Evolutionary conservation across 179 eudicot species (phyloP).

Genomic region (Silene coronaria): DNA sequence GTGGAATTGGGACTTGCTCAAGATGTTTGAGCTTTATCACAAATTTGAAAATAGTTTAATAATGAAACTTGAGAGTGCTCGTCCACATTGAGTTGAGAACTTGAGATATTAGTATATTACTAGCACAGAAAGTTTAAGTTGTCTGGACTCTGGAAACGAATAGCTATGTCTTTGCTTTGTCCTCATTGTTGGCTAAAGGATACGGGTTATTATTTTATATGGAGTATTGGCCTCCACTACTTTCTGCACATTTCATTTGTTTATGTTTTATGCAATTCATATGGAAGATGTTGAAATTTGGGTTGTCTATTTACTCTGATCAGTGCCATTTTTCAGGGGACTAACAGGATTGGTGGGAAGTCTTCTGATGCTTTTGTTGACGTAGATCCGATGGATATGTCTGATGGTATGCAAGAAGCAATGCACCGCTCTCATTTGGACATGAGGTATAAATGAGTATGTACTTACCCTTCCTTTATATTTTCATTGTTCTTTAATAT

Average conservation of each 20-base stretch:
- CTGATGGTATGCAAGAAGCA: slow-evolving; percentile 96
- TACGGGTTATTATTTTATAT: neutral
- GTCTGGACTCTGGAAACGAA: too few relatives aligned
- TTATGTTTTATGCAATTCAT: neutral
- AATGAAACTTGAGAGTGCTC: too few relatives aligned
- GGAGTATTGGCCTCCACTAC: neutral
- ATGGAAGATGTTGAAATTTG: slow-evolving; percentile 47
- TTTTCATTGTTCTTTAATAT: slow-evolving; percentile 2
- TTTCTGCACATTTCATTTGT: neutral
- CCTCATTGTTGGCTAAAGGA: neutral
- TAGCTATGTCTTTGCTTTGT: too few relatives aligned
- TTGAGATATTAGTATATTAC: too few relatives aligned
- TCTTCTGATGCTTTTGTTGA: slow-evolving; percentile 44
- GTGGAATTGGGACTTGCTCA: neutral
- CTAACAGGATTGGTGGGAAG: slow-evolving; percentile 40
- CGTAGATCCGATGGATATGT: slow-evolving; percentile 84
- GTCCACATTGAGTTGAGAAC: too few relatives aligned
- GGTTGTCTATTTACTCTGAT: slow-evolving; percentile 55
- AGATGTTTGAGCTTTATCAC: neutral
- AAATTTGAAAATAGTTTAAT: too few relatives aligned
- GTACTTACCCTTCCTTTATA: slow-evolving; percentile 25
- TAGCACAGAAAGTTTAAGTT: too few relatives aligned
- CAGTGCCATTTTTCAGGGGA: slow-evolving; percentile 38
- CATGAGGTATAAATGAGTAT: slow-evolving; percentile 71
- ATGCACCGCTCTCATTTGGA: slow-evolving; percentile 93